These are phyloP conservation scores for Tulasnella sp. DNA, from an alignment of 768 basidiomycete species.

Conservation along the genomic window DNA sequence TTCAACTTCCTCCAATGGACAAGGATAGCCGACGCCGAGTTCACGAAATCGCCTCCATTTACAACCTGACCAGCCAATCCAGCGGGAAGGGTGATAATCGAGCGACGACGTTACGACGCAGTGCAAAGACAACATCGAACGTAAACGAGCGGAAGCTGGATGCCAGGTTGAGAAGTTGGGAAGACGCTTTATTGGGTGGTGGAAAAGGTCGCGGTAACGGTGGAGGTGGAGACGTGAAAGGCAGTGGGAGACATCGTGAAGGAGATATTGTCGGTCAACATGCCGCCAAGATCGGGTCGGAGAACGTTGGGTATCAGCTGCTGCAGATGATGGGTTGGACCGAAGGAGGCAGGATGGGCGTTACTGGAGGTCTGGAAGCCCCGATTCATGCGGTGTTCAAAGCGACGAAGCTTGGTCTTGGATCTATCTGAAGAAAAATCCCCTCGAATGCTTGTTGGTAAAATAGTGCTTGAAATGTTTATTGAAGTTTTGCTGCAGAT, in stretches of 20 bases:
- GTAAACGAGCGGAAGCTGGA: conserved; percentile 57
- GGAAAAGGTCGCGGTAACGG: conserved; percentile 30
- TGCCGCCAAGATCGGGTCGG: conserved; percentile 70
- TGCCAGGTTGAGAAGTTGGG: conserved; percentile 32
- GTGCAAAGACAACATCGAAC: conserved; percentile 45
- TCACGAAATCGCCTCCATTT: conserved; percentile 73
- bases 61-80: conserved; percentile 66
- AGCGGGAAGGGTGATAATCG: conserved; percentile 59
- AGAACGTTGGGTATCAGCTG: conserved; percentile 83
- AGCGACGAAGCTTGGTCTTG: conserved; percentile 74
- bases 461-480: not conserved
- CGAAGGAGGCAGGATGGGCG: conserved; percentile 71
- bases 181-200: conserved; percentile 32
- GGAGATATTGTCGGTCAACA: conserved; percentile 83
- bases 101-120: conserved; percentile 73
- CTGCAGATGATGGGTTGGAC: conserved; percentile 87
- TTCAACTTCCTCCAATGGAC: conserved; percentile 72
- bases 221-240: conserved; percentile 26
- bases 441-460: not conserved
- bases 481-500: not conserved
- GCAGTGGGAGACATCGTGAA: conserved; percentile 45
- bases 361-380: conserved; percentile 52
- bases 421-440: conserved; percentile 38
- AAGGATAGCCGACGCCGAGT: conserved; percentile 62
- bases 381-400: conserved; percentile 83